phyloP scores from a whole-genome alignment of 2,329 filamentous ascomycete species.

The Alternaria novae-zelandiae region DNA sequence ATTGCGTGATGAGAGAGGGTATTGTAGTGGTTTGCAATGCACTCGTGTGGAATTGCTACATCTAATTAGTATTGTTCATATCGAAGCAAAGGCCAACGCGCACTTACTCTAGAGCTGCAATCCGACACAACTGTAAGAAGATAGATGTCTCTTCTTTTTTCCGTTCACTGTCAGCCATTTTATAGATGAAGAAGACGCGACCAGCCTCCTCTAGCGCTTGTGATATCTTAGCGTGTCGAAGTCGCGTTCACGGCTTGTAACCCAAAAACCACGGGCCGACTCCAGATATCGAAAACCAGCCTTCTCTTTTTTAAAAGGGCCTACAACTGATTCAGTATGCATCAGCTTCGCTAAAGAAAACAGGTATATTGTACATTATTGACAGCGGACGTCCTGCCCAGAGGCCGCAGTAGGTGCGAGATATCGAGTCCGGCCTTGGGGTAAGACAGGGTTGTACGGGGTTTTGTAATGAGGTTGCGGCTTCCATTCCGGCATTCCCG shows the following conservation, averaged over 20 bases:
- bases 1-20: no score
- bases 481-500: background rate
- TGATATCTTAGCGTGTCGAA: background rate
- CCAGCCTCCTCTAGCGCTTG: background rate
- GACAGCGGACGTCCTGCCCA: background rate
- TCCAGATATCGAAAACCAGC: background rate
- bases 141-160: rapidly evolving
- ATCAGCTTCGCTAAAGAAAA: background rate
- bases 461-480: background rate
- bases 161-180: background rate
- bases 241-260: background rate
- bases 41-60: no score
- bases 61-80: no score
- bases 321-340: no score
- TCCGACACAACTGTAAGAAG: background rate
- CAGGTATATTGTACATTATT: background rate
- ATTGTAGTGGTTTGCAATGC: no score
- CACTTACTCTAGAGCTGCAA: background rate
- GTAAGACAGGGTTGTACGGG: background rate
- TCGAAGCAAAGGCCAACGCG: no score
- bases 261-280: background rate
- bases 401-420: background rate
- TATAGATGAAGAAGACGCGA: background rate
- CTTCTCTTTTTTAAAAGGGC: background rate
- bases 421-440: background rate